A percentile compares a stretch with the other conserved stretches of the same genome.
Evolutionary conservation across 768 basidiomycete genomes (phyloP).

Genomic region (Agrocybe praecox): DNA sequence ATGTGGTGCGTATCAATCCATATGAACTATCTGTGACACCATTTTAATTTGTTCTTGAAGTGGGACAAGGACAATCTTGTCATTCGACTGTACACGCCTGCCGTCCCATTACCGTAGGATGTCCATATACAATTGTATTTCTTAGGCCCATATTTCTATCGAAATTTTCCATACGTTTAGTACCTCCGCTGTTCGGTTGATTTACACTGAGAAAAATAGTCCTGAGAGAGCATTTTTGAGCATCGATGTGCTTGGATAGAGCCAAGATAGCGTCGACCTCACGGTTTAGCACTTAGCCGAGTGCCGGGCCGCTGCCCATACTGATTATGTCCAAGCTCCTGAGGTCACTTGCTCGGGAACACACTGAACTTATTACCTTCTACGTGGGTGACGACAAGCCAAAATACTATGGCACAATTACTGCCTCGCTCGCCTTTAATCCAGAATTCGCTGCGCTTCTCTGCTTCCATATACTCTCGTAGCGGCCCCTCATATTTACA

Average conservation of each 20-base stretch:
- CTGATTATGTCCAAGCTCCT: background rate
- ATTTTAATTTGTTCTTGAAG: conserved; percentile 28
- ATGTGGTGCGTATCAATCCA: conserved; percentile 28
- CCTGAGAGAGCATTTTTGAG: background rate
- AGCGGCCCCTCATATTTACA: conserved; percentile 1
- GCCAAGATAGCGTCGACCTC: no score
- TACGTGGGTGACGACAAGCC: background rate
- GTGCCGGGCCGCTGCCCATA: background rate
- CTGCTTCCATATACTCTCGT: conserved; percentile 4
- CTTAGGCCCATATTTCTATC: background rate
- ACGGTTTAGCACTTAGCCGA: background rate
- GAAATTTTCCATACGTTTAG: background rate
- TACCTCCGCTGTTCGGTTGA: background rate
- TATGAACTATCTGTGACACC: background rate
- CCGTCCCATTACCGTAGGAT: conserved; percentile 19
- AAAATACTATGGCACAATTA: conserved; percentile 20
- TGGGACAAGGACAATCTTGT: conserved; percentile 61
- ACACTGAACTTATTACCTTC: background rate
- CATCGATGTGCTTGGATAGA: no score
- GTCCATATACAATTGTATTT: background rate
- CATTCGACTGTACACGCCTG: conserved; percentile 40
- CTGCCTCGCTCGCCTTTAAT: conserved; percentile 15
- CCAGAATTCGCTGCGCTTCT: conserved; percentile 12
- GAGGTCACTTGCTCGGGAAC: background rate
- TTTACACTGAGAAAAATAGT: conserved; percentile 1